Base-by-base conservation (phyloP, 2,329 filamentous ascomycete species). In the Apiospora aurea region DNA sequence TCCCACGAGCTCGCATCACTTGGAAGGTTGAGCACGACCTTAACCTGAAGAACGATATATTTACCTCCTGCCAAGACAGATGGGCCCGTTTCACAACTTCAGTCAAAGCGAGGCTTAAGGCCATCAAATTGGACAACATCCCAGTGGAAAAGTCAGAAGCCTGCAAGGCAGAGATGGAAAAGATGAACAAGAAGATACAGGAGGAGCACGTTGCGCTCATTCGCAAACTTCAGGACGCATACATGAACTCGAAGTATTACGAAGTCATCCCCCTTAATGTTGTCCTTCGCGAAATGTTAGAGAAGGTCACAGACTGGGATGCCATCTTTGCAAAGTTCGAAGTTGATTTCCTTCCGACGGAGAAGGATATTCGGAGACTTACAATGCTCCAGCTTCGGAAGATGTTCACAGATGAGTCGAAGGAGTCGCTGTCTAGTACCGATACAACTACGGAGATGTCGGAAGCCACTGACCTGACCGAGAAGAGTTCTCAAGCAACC, bases 1-100 rank as follows among this genome's bases (percentile, higher is more conserved):
- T 98, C 2, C 96, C 96, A 1, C 90, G 95, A 71, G 91, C 95
- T 38, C 90, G 94, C 71, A 93, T 99, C 69, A 98, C 96, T 0
- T 99, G 97, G 96, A 98, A 98, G 81, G 96, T 99, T 38, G 96
- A 97, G 76, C 93, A 97, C 75, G 96, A 99, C 79, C 84, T 99
- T 68, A 93, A 89, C 75, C 88, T 99, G 77, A 97, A 97, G 81
- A 99, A 99, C 77, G 94, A 97, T 34, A 91, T 97, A 44, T 99
- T 94, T 79, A 87, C 86, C 29, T 93, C 92, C 78, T 93, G 93
- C 73, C 94, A 97, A 78, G 91, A 94, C 70, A 91, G 94, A 47
- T 92, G 97, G 83, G 91, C 90, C 75, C 91, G 92, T 29, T 99
- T 98, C 83, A 97, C 97, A 87, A 83, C 89, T 26, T 97, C 96